Evolutionary conservation across 139 green algal genomes (phyloP).

Genomic region (Coelastrella sp.): DNA sequence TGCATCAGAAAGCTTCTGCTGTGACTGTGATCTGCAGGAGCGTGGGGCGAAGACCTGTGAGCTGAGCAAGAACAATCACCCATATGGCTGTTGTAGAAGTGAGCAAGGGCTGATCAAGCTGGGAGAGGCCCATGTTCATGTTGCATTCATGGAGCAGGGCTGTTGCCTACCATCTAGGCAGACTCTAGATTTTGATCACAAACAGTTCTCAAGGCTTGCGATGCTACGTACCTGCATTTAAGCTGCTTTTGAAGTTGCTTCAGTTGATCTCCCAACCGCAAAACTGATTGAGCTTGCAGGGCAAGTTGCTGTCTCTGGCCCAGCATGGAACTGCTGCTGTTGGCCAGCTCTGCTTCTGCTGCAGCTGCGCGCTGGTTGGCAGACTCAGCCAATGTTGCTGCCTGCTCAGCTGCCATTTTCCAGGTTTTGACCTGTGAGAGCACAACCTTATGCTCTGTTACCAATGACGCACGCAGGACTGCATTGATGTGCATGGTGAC

Average conservation of each 20-base stretch:
- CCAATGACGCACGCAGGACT: too few relatives aligned
- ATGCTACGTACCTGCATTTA: background rate
- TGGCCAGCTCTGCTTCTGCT: background rate
- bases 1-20: background rate
- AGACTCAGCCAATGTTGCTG: conserved; percentile 4
- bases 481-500: too few relatives aligned
- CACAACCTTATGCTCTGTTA: too few relatives aligned
- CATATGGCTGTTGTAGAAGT: too few relatives aligned
- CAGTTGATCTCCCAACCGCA: conserved; percentile 10
- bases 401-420: conserved; percentile 34
- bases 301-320: background rate
- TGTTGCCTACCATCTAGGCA: too few relatives aligned
- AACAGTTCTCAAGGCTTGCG: background rate
- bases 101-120: too few relatives aligned
- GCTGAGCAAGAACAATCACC: too few relatives aligned
- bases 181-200: too few relatives aligned
- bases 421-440: conserved; percentile 9
- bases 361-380: background rate
- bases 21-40: background rate
- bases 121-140: too few relatives aligned
- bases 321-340: background rate
- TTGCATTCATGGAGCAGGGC: too few relatives aligned
- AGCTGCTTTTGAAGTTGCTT: background rate
- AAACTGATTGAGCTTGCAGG: background rate
- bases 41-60: too few relatives aligned